Conservation (phyloP, 805 yeast species). For the Brettanomyces custersianus region DNA sequence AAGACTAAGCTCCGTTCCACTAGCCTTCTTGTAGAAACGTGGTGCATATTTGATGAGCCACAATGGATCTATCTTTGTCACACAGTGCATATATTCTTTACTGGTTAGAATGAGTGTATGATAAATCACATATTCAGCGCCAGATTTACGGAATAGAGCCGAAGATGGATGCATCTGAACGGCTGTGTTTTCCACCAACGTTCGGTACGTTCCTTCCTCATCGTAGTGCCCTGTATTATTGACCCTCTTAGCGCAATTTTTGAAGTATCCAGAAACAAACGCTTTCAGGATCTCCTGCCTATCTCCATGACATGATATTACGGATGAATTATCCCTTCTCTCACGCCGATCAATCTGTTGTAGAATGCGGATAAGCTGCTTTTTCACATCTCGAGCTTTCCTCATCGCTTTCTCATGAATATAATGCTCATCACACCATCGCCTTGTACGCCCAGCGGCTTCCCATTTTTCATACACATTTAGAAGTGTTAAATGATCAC, state of each 20-base stretch:
- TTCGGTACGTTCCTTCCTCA: constrained; percentile 43
- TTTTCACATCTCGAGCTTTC: constrained; percentile 72
- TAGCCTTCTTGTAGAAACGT: constrained; percentile 60
- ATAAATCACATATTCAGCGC: constrained; percentile 72
- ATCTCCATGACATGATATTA: constrained; percentile 43
- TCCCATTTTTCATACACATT: constrained; percentile 79
- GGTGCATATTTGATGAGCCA: constrained; percentile 73
- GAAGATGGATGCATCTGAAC: constrained; percentile 88
- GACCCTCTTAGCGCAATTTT: constrained; percentile 57
- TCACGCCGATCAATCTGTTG: constrained; percentile 29
- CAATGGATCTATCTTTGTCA: constrained; percentile 69
- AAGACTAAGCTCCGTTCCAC: constrained; percentile 38
- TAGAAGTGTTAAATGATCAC: constrained; percentile 78
- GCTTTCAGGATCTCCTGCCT: constrained; percentile 52
- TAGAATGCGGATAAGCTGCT: constrained; percentile 56
- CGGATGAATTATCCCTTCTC: constrained; percentile 13
- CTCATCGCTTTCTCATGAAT: constrained; percentile 71
- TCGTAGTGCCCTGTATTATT: constrained; percentile 24
- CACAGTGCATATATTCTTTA: constrained; percentile 87
- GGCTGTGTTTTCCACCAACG: constrained; percentile 58
- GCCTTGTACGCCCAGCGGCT: constrained; percentile 41
- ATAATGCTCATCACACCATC: constrained; percentile 77
- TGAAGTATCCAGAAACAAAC: constrained; percentile 58
- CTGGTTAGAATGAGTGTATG: constrained; percentile 76
- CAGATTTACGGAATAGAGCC: constrained; percentile 41